Evolutionary conservation across 2,329 filamentous ascomycete genomes (phyloP).

Genomic region (Aspergillus costaricaensis): DNA sequence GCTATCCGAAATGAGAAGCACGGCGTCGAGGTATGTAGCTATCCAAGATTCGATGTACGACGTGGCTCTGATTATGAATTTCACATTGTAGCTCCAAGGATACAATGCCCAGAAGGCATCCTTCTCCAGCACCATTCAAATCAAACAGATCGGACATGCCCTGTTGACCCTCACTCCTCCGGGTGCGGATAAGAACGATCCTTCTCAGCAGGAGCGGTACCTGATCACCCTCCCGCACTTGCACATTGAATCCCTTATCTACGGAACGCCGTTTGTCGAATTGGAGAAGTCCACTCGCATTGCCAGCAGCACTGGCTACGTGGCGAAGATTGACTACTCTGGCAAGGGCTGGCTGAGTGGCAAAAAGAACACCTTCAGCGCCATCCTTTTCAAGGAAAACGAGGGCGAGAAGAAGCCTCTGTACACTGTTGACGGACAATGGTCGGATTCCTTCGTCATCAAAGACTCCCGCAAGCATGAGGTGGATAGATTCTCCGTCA

Average conservation of each 20-base stretch:
- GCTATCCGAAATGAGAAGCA: slow-evolving; percentile 84
- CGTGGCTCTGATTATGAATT: not conserved
- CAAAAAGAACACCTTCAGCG: slow-evolving; percentile 90
- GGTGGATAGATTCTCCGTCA: slow-evolving; percentile 64
- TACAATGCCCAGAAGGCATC: slow-evolving; percentile 97
- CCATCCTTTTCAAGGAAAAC: slow-evolving; percentile 68
- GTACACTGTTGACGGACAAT: slow-evolving; percentile 82
- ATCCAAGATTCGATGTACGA: not conserved
- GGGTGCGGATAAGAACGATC: slow-evolving; percentile 53
- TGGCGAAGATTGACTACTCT: slow-evolving; percentile 86
- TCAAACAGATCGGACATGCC: slow-evolving; percentile 93
- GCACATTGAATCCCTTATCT: slow-evolving; percentile 90
- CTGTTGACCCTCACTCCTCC: slow-evolving; percentile 66
- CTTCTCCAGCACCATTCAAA: slow-evolving; percentile 88
- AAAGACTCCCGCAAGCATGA: slow-evolving; percentile 62
- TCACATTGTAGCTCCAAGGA: slow-evolving; percentile 59
- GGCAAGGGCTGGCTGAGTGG: slow-evolving; percentile 93
- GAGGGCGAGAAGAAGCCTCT: slow-evolving; percentile 69
- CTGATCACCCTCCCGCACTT: slow-evolving; percentile 88
- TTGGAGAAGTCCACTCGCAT: slow-evolving; percentile 85
- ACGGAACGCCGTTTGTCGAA: slow-evolving; percentile 77
- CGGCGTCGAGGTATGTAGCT: slow-evolving; percentile 61
- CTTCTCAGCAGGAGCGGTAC: slow-evolving; percentile 64
- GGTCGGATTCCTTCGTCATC: slow-evolving; percentile 81
- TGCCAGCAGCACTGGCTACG: slow-evolving; percentile 80